phyloP scores from a whole-genome alignment of 2,329 filamentous ascomycete genomes.

The Lachnellula subtilissima region DNA sequence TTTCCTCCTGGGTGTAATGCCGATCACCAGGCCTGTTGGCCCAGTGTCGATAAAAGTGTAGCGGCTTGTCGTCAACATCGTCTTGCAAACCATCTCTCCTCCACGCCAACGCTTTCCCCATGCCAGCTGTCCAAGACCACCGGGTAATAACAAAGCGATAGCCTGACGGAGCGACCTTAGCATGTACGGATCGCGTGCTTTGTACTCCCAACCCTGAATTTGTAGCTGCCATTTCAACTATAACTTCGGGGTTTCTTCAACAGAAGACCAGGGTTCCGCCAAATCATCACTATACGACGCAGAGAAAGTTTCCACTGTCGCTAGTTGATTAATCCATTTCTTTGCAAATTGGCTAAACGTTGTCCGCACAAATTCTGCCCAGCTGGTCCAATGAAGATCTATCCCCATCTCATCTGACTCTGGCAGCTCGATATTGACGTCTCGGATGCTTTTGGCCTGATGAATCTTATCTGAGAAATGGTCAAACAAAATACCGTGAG shows the following conservation, averaged over 20 bases:
- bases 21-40: too few relatives aligned
- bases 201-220: background rate
- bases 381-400: too few relatives aligned
- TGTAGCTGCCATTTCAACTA: background rate
- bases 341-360: background rate
- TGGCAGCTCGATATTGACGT: background rate
- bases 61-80: too few relatives aligned
- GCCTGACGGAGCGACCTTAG: background rate
- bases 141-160: background rate
- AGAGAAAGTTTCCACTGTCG: background rate
- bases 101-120: background rate
- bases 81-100: too few relatives aligned
- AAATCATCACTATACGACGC: background rate
- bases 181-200: background rate
- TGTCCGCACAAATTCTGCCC: background rate
- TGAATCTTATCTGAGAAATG: background rate
- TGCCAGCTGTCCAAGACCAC: background rate
- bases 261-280: too few relatives aligned
- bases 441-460: background rate
- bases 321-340: background rate
- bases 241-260: background rate
- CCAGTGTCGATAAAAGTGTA: too few relatives aligned
- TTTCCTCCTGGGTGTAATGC: too few relatives aligned
- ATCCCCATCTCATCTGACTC: too few relatives aligned
- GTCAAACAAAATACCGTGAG: background rate